Evolutionary conservation across 208 protist species (phyloP), one percentile per base, ranked within the genome.

Genomic region (Leptomonas pyrrhocoris): DNA sequence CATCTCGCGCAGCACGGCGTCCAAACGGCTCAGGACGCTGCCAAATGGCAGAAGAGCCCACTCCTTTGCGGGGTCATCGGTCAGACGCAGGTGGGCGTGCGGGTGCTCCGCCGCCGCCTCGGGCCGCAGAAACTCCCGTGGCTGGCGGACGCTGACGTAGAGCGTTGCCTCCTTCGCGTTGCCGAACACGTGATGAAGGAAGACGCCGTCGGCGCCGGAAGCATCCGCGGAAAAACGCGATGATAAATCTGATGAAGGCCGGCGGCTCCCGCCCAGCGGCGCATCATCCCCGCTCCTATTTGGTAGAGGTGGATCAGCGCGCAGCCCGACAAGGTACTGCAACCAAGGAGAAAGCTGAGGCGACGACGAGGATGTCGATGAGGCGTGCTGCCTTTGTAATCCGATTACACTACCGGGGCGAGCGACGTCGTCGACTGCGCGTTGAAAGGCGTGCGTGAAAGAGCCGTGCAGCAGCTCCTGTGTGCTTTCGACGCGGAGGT

Each of bases 241-340:
- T n/a, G n/a, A n/a, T n/a, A n/a, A n/a, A n/a, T n/a, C n/a, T n/a
- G n/a, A n/a, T n/a, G n/a, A n/a, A n/a, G n/a, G n/a, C n/a, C n/a
- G n/a, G n/a, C n/a, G n/a, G n/a, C n/a, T n/a, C n/a, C n/a, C n/a
- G n/a, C n/a, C n/a, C n/a, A n/a, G n/a, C n/a, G n/a, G n/a, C n/a
- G n/a, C n/a, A n/a, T n/a, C n/a, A n/a, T n/a, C n/a, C n/a, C n/a
- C n/a, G n/a, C n/a, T n/a, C n/a, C n/a, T n/a, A n/a, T n/a, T n/a
- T n/a, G 2, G 27, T n/a, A 18, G 19, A 9, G 57, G 57, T 25
- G 43, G 23, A 13, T 45, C 50, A 34, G 43, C 12, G 30, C 61
- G 21, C 2, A 69, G 36, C 19, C 70, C 70, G 19, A 69, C 61
- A n/a, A 75, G 70, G 61, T 75, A 75, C 45, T 68, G 45, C 46